These are phyloP conservation scores for Isochrysis galbana DNA, from an alignment of 78 protist genomes.

Conservation along the genomic window DNA sequence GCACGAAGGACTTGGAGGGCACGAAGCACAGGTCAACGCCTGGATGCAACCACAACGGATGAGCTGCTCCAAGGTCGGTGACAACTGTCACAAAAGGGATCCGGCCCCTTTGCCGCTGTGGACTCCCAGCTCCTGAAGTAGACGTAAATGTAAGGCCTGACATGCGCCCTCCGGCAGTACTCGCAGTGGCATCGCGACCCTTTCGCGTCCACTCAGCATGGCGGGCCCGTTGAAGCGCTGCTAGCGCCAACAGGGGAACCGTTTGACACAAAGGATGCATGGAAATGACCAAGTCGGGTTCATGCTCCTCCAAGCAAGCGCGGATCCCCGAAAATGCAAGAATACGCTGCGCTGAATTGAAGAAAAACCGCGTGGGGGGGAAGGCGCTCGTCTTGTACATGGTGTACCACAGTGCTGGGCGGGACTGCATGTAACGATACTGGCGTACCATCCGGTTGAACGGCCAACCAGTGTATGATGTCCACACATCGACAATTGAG, in stretches of 20 bases:
- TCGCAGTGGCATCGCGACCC: not conserved
- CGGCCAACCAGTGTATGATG: not conserved
- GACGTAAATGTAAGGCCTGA: no score
- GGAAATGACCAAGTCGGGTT: not conserved
- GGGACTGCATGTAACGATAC: not conserved
- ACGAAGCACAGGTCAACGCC: slow-evolving; percentile 29
- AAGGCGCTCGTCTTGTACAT: not conserved
- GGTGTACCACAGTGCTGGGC: not conserved
- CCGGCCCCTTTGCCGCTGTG: not conserved
- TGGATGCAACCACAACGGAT: not conserved
- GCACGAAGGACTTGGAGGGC: not conserved
- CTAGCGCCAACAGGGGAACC: not conserved
- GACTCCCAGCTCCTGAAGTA: no score
- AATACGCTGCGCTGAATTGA: not conserved
- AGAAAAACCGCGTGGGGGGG: not conserved
- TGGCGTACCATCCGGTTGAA: not conserved
- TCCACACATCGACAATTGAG: not conserved
- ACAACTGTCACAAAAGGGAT: not conserved
- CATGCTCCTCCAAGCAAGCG: not conserved
- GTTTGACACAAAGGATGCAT: not conserved
- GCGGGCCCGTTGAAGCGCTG: not conserved
- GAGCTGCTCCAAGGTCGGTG: not conserved
- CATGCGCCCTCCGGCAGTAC: not conserved
- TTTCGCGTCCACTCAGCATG: not conserved
- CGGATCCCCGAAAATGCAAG: not conserved